phyloP scores from a whole-genome alignment of 176 grass and related monocot species.

The Hordeum marinum region DNA sequence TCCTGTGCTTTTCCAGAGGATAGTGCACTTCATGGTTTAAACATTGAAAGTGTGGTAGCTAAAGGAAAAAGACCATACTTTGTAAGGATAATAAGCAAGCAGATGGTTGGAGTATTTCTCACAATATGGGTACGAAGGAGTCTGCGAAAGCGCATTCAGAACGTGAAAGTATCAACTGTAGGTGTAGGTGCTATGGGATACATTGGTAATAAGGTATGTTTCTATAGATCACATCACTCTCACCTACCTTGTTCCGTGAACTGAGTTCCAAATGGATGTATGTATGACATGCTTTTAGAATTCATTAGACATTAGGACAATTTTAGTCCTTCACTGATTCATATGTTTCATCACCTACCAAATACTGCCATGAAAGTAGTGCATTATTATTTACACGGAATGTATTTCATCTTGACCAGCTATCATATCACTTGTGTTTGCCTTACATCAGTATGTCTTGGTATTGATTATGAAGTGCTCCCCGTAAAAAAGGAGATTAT shows the following conservation, averaged over 20 bases:
- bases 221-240: neutral
- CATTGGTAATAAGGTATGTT: conserved; percentile 88
- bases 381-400: conserved; percentile 11
- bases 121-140: conserved; percentile 91
- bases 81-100: conserved; percentile 97
- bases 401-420: neutral
- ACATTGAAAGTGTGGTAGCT: conserved; percentile 24
- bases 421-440: neutral
- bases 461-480: too few relatives aligned
- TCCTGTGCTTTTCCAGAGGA: conserved; percentile 35
- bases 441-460: neutral
- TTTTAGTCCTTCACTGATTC: neutral
- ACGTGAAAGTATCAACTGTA: conserved; percentile 83
- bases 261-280: neutral
- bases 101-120: conserved; percentile 92
- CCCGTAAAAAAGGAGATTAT: neutral
- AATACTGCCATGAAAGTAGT: neutral
- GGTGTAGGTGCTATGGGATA: conserved; percentile 95
- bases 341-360: neutral
- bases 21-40: conserved; percentile 41
- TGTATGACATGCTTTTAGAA: neutral
- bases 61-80: conserved; percentile 69
- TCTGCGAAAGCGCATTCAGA: conserved; percentile 86
- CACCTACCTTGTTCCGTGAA: neutral
- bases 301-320: neutral